These are phyloP conservation scores for Monilinia vaccinii-corymbosi DNA, from an alignment of 2,329 filamentous ascomycete species.

Conservation along the genomic window DNA sequence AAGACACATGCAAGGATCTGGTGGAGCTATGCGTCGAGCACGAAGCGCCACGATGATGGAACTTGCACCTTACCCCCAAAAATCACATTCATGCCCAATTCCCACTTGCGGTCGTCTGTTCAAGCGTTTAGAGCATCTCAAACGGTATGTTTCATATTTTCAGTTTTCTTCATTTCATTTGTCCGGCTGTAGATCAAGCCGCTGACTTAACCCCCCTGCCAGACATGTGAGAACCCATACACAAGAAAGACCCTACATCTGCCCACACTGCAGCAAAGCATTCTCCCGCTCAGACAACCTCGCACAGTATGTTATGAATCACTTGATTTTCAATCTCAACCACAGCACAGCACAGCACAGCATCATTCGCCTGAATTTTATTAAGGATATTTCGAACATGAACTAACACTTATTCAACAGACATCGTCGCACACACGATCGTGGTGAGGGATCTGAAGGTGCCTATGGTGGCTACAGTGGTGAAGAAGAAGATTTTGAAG, in stretches of 20 bases:
- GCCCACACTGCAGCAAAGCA: slow-evolving; percentile 95
- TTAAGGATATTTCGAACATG: slow-evolving; percentile 8
- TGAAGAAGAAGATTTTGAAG: slow-evolving; percentile 71
- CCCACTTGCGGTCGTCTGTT: slow-evolving; percentile 94
- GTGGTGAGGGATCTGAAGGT: slow-evolving; percentile 56
- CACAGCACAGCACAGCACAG: slow-evolving; percentile 17
- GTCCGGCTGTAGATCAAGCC: slow-evolving; percentile 32
- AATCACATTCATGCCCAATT: slow-evolving; percentile 98
- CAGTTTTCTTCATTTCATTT: slow-evolving; percentile 29
- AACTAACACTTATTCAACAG: slow-evolving; percentile 32
- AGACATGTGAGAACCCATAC: slow-evolving; percentile 99
- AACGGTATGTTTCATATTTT: slow-evolving; percentile 65
- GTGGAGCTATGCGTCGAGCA: slow-evolving; percentile 77
- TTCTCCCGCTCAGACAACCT: slow-evolving; percentile 98
- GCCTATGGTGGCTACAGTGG: slow-evolving; percentile 49
- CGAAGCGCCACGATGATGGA: slow-evolving; percentile 96
- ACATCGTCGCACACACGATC: slow-evolving; percentile 76
- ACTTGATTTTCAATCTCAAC: slow-evolving; percentile 5
- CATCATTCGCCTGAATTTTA: slow-evolving; percentile 29
- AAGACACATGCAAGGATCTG: slow-evolving; percentile 59
- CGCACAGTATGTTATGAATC: slow-evolving; percentile 64
- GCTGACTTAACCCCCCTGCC: slow-evolving; percentile 37
- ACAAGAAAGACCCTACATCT: slow-evolving; percentile 96
- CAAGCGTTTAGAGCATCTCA: slow-evolving; percentile 98
- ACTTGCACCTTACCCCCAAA: slow-evolving; percentile 90